Percentiles rank a stretch among this genome's conserved stretches.
phyloP scores from a whole-genome alignment of 441 rosid genomes.

The Eruca vesicaria region DNA sequence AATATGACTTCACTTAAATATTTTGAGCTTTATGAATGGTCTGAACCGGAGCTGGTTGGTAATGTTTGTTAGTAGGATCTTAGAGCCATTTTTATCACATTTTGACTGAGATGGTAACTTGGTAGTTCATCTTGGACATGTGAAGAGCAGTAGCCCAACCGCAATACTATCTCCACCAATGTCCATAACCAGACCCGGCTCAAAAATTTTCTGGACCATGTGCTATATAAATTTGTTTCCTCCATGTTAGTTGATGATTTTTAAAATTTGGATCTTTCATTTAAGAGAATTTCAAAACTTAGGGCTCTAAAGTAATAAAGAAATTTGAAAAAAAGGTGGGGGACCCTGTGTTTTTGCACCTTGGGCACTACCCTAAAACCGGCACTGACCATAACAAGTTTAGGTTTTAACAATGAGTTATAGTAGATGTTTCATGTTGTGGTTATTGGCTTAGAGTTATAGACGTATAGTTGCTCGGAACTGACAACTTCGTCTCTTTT shows the following conservation, averaged over 20 bases:
- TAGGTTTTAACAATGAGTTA: conserved; percentile 41
- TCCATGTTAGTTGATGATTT: no score
- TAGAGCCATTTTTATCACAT: background rate
- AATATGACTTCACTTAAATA: conserved; percentile 7
- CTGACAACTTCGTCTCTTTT: conserved; percentile 30
- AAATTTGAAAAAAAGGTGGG: no score
- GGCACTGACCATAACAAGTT: conserved; percentile 66
- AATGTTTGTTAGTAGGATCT: background rate
- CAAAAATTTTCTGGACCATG: no score
- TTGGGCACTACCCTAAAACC: no score
- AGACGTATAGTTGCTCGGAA: conserved; percentile 47
- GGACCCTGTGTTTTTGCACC: no score
- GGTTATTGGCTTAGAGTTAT: conserved; percentile 52
- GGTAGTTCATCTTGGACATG: conserved; percentile 73
- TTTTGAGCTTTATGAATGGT: background rate
- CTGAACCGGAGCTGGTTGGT: background rate
- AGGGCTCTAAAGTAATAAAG: no score
- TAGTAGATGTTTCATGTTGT: conserved; percentile 44
- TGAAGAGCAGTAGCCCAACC: conserved; percentile 98
- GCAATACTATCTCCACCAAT: conserved; percentile 97
- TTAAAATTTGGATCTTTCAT: no score
- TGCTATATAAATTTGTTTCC: no score
- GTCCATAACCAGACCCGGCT: no score
- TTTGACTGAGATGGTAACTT: conserved; percentile 54
- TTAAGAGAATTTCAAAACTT: no score